Evolutionary conservation across 2,329 filamentous ascomycete species (phyloP).

Genomic region (Xylaria sp.): DNA sequence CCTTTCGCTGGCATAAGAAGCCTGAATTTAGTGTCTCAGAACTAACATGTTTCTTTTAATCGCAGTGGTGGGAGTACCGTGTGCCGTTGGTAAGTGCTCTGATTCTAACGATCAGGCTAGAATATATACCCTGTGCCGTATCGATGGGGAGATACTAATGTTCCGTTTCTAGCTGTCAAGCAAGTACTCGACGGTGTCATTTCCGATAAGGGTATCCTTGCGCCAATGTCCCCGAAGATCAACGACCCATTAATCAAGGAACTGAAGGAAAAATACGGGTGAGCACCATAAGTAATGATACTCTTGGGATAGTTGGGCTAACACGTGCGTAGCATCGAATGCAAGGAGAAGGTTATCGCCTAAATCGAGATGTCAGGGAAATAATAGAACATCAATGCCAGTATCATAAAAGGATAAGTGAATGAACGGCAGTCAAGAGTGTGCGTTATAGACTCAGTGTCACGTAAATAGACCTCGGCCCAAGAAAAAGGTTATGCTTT

Average conservation of each 20-base stretch:
- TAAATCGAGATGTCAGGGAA: slow-evolving; percentile 12
- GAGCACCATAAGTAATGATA: slow-evolving; percentile 31
- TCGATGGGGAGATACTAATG: not conserved
- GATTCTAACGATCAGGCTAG: not conserved
- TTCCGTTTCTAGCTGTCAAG: slow-evolving; percentile 68
- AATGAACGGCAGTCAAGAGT: not conserved
- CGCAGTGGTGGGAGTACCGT: not conserved
- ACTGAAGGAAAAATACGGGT: slow-evolving; percentile 61
- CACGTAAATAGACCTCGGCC: not conserved
- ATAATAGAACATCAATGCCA: too few species aligned
- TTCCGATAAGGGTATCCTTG: slow-evolving; percentile 78
- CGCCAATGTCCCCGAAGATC: slow-evolving; percentile 78
- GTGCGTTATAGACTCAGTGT: slow-evolving; percentile 14
- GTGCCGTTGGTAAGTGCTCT: not conserved
- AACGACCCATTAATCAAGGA: slow-evolving; percentile 70
- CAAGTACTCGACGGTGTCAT: slow-evolving; percentile 81
- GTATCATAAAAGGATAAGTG: not conserved
- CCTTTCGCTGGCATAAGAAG: not conserved
- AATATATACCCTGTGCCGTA: not conserved
- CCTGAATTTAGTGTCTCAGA: not conserved
- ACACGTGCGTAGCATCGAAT: slow-evolving; percentile 57
- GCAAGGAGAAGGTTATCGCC: slow-evolving; percentile 40
- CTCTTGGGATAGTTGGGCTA: slow-evolving; percentile 52
- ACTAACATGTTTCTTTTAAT: not conserved
- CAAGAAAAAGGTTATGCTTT: slow-evolving; percentile 10